These are phyloP conservation scores for Panellus pusillus DNA, from an alignment of 768 basidiomycete genomes.

Conservation along the genomic window DNA sequence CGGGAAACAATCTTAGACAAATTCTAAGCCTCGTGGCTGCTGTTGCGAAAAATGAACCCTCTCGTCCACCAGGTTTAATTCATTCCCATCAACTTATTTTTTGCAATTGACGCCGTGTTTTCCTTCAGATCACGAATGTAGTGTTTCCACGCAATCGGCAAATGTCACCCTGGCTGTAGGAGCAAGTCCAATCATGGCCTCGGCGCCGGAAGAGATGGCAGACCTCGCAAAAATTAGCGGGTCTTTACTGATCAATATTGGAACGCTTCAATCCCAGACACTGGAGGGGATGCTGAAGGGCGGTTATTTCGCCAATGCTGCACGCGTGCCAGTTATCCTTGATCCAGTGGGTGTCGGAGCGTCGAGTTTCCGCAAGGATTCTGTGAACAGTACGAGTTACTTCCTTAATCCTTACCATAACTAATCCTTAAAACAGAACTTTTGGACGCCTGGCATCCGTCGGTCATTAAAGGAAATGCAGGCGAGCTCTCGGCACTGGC, in stretches of 20 bases:
- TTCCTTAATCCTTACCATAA: neutral
- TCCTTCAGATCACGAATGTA: slow-evolving; percentile 77
- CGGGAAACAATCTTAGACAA: slow-evolving; percentile 39
- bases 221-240: slow-evolving; percentile 68
- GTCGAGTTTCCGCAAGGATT: slow-evolving; percentile 63
- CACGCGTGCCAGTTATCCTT: slow-evolving; percentile 76
- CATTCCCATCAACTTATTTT: neutral
- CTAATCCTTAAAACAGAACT: slow-evolving; percentile 47
- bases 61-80: slow-evolving; percentile 74
- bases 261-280: slow-evolving; percentile 61
- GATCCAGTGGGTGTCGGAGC: slow-evolving; percentile 95
- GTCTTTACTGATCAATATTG: slow-evolving; percentile 83
- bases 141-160: slow-evolving; percentile 87
- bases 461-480: slow-evolving; percentile 93
- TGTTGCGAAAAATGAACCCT: slow-evolving; percentile 56
- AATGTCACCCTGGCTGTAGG: slow-evolving; percentile 87
- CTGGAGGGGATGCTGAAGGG: slow-evolving; percentile 75
- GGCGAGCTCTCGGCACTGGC: slow-evolving; percentile 82
- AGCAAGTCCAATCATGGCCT: slow-evolving; percentile 94
- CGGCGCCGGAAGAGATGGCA: slow-evolving; percentile 77
- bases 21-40: slow-evolving; percentile 50
- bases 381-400: slow-evolving; percentile 50
- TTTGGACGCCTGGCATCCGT: slow-evolving; percentile 76
- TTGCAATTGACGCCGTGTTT: neutral
- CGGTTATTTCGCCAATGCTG: slow-evolving; percentile 65